Percentiles rank a stretch among this genome's conserved stretches.
phyloP scores from a whole-genome alignment of 2,329 filamentous ascomycete genomes.

The Pestalotiopsis sp. region DNA sequence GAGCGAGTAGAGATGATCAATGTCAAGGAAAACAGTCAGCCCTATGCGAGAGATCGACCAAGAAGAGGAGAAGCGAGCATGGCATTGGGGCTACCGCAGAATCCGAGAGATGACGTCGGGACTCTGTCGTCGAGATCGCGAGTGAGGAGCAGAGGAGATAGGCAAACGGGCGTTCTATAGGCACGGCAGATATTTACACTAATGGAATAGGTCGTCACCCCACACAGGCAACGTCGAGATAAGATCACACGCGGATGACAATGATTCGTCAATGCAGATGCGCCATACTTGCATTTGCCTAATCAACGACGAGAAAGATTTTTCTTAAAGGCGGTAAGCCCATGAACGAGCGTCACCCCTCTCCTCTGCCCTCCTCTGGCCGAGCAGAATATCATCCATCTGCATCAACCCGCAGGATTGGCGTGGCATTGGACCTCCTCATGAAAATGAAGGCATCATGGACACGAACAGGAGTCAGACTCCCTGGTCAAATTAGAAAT shows the following conservation, averaged over 20 bases:
- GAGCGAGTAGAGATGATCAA: neutral
- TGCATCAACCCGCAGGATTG: no score
- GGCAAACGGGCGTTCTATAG: no score
- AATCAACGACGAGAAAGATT: neutral
- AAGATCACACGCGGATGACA: neutral
- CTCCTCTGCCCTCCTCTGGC: no score
- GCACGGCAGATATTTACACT: neutral
- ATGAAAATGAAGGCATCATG: neutral
- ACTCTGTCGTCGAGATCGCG: neutral
- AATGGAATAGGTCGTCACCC: neutral
- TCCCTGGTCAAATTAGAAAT: neutral
- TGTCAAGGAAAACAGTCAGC: neutral
- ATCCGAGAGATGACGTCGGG: neutral
- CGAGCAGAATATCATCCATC: no score
- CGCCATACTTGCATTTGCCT: neutral
- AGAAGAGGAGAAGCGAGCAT: neutral
- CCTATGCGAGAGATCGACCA: neutral
- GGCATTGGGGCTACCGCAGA: neutral
- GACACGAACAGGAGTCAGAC: neutral
- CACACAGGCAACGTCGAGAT: neutral
- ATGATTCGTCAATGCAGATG: neutral
- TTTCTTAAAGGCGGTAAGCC: neutral
- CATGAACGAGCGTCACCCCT: neutral
- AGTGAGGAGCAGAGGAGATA: neutral
- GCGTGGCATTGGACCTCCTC: neutral